phyloP scores from a whole-genome alignment of 192 early-diverging fungal species.

The Backusella psychrophila region DNA sequence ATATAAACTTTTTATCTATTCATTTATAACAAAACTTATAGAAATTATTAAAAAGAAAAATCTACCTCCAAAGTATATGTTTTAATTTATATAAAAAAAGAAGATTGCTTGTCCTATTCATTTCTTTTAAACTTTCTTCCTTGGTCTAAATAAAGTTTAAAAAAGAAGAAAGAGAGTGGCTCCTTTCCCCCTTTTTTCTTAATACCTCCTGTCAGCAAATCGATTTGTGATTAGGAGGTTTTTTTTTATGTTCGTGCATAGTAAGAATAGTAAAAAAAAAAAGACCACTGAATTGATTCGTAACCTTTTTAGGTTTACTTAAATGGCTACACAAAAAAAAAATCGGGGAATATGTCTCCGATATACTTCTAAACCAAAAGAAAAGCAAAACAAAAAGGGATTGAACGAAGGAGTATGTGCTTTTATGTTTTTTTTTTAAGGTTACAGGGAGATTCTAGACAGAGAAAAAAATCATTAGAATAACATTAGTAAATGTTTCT shows the following conservation, averaged over 20 bases:
- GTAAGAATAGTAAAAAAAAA: neutral
- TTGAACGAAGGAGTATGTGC: neutral
- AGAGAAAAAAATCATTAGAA: neutral
- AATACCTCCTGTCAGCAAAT: neutral
- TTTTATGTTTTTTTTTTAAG: neutral
- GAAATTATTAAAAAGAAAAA: neutral
- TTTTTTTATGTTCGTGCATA: neutral
- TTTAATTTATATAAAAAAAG: neutral
- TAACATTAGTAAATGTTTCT: neutral
- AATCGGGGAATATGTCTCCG: neutral
- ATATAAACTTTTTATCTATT: neutral
- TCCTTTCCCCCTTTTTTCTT: neutral
- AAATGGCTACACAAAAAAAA: neutral
- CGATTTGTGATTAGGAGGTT: neutral
- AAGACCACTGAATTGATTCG: too few species aligned
- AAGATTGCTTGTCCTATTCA: neutral
- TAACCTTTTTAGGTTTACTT: too few species aligned
- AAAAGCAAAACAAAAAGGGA: neutral
- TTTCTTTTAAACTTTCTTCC: conserved; percentile 3
- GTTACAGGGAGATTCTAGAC: neutral
- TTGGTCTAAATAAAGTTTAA: neutral
- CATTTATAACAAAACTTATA: neutral
- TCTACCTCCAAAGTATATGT: neutral
- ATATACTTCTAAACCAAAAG: neutral
- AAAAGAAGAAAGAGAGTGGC: neutral